Percentiles rank a stretch among this genome's conserved stretches.
Conservation (phyloP, 1,284 basidiomycete species). For the Rhizoctonia solani region DNA sequence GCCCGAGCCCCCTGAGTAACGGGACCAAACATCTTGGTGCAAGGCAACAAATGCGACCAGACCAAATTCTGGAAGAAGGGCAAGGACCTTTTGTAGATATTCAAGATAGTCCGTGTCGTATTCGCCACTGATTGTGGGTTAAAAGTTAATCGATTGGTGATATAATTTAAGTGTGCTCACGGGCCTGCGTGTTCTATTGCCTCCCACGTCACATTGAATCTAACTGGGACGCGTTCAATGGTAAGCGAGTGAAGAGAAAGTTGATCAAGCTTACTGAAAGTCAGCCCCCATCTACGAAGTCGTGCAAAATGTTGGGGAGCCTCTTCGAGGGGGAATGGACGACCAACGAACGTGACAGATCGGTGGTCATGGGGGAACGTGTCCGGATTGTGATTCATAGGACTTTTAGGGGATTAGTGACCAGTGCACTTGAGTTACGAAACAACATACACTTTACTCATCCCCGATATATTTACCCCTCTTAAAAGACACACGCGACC, state of each 20-base stretch:
- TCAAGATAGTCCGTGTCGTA: conserved; percentile 84
- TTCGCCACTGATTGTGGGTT: conserved; percentile 54
- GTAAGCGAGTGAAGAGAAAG: not conserved
- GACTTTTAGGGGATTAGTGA: not conserved
- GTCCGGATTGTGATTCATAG: conserved; percentile 53
- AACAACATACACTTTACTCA: conserved; percentile 74
- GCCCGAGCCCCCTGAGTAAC: conserved; percentile 90
- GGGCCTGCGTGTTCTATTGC: conserved; percentile 89
- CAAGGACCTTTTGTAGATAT: conserved; percentile 76
- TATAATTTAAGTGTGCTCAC: conserved; percentile 56
- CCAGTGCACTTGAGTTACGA: not conserved
- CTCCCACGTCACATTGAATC: conserved; percentile 95
- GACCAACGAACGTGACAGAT: conserved; percentile 74
- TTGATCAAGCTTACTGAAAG: conserved; percentile 63
- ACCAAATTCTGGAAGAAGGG: conserved; percentile 79
- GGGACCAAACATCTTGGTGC: conserved; percentile 95
- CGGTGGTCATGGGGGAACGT: conserved; percentile 65
- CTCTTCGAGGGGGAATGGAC: conserved; percentile 82
- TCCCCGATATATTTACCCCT: conserved; percentile 81
- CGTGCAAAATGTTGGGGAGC: conserved; percentile 82
- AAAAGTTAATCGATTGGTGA: not conserved
- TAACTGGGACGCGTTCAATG: conserved; percentile 53
- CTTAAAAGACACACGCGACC: conserved; percentile 76
- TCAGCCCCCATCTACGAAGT: conserved; percentile 81
- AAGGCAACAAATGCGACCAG: conserved; percentile 80